Evolutionary conservation across 768 basidiomycete genomes (phyloP).

Genomic region (Mycena chlorophos): DNA sequence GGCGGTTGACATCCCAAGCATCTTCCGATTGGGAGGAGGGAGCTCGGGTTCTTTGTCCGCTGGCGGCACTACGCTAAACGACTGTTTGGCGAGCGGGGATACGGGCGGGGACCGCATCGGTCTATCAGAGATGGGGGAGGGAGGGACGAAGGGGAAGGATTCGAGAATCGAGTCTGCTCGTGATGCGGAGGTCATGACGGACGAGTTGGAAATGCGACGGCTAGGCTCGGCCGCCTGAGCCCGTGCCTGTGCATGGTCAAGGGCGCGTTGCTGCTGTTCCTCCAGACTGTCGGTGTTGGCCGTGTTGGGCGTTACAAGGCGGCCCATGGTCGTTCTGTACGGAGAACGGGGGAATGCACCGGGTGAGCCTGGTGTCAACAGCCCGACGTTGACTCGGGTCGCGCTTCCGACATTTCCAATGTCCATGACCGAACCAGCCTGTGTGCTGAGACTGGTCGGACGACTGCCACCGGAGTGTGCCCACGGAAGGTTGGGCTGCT

Average conservation of each 20-base stretch:
- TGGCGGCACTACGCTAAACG: conserved; percentile 35
- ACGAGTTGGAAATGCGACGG: conserved; percentile 62
- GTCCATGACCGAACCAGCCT: conserved; percentile 57
- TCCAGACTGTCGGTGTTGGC: conserved; percentile 43
- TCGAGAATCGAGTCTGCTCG: conserved; percentile 83
- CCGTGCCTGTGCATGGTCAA: conserved; percentile 61
- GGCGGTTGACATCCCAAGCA: conserved; percentile 70
- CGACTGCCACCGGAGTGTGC: conserved; percentile 44
- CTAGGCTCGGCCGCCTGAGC: conserved; percentile 47
- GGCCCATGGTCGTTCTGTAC: conserved; percentile 63
- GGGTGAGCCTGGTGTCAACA: conserved; percentile 35
- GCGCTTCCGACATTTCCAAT: conserved; percentile 68
- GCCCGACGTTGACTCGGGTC: conserved; percentile 66
- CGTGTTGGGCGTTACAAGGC: conserved; percentile 53
- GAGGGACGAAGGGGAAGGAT: conserved; percentile 87
- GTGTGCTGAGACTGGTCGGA: conserved; percentile 63
- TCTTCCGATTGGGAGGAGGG: conserved; percentile 55
- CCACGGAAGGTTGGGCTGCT: conserved; percentile 45
- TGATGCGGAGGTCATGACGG: conserved; percentile 65
- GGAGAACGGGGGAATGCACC: conserved; percentile 44
- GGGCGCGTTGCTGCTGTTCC: conserved; percentile 67
- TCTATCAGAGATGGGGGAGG: conserved; percentile 83
- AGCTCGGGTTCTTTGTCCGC: conserved; percentile 32
- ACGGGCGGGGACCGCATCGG: conserved; percentile 74
- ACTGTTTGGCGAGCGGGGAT: conserved; percentile 67